Percentiles rank a stretch among this genome's conserved stretches.
Conservation (phyloP, 345 rosid genomes). For the Citrus sp. region DNA sequence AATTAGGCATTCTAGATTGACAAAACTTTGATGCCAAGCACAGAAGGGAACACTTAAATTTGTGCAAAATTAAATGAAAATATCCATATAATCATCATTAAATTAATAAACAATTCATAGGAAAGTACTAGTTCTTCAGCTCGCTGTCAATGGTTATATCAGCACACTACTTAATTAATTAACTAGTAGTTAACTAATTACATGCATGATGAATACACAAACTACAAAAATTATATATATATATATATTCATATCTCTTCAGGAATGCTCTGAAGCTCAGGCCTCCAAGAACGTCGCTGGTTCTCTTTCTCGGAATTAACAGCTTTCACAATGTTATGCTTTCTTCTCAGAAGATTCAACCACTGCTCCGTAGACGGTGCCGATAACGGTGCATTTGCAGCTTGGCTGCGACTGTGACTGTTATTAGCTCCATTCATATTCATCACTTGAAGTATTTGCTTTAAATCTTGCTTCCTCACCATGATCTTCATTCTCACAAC, state of each 20-base stretch:
- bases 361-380: slow-evolving; percentile 29
- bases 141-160: too few relatives aligned
- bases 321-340: slow-evolving; percentile 5
- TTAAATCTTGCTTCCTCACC: slow-evolving; percentile 46
- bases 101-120: too few relatives aligned
- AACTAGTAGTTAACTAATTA: background rate
- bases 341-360: slow-evolving; percentile 18
- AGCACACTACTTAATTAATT: background rate
- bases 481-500: slow-evolving; percentile 38
- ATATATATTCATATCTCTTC: slow-evolving; percentile 21
- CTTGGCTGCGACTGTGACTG: background rate
- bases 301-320: slow-evolving; percentile 4
- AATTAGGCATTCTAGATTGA: too few relatives aligned
- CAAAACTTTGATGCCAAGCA: too few relatives aligned
- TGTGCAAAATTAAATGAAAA: too few relatives aligned
- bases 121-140: too few relatives aligned
- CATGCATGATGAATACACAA: background rate
- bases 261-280: slow-evolving; percentile 42
- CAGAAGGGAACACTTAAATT: too few relatives aligned
- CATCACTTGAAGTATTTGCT: slow-evolving; percentile 32
- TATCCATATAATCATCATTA: too few relatives aligned
- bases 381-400: background rate
- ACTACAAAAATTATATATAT: background rate
- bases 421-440: slow-evolving; percentile 16
- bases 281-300: slow-evolving; percentile 27